Base-by-base conservation (phyloP, 345 rosid genomes). In the Lumnitzera littorea region DNA sequence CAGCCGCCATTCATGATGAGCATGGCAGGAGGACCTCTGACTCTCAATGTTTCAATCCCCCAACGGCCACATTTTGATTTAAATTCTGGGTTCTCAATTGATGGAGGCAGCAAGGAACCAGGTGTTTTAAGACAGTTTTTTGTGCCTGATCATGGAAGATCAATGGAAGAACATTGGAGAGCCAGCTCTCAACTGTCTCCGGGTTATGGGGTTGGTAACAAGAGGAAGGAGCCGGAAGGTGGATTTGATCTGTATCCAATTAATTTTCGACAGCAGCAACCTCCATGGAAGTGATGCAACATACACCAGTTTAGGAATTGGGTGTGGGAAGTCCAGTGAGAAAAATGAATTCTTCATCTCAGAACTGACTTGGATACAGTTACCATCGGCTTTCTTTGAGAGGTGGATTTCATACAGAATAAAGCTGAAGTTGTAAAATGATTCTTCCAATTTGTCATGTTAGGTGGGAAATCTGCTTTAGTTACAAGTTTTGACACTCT, bases 151-250 rank as follows among this genome's bases (percentile, higher is more conserved):
- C 92, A 80, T 64, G 75, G 75, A 25, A 76, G 78, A 67, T 59
- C 77, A 2, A 48, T 72, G 62, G 89, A 85, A 55, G 96, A 91
- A 71, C 86, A 75, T 52, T 54, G 75, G 15, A 75, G 84, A 72
- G 72, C 71, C 55, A 76, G 71, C 63, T 67, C 79, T 31, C 95
- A 81, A 47, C 79, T 86, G 14, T 69, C 89, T 14, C 78, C 91
- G 2, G 74, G 86, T 72, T 78, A 90, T 17, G 81, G 82, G 53
- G 66, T 74, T n/a, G 89, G 85, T 46, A 84, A 70, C 29, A 94
- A 88, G 68, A 80, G 96, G 70, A 90, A 88, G 80, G 95, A 88
- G 69, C 95, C 92, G 0, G 97, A 94, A 53, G 57, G 84, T 17
- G 86, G 89, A 20, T 81, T 95, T 95, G 97, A 90, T 23, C 57